phyloP scores from a whole-genome alignment of 2,329 filamentous ascomycete species.

The Juglanconis sp. region DNA sequence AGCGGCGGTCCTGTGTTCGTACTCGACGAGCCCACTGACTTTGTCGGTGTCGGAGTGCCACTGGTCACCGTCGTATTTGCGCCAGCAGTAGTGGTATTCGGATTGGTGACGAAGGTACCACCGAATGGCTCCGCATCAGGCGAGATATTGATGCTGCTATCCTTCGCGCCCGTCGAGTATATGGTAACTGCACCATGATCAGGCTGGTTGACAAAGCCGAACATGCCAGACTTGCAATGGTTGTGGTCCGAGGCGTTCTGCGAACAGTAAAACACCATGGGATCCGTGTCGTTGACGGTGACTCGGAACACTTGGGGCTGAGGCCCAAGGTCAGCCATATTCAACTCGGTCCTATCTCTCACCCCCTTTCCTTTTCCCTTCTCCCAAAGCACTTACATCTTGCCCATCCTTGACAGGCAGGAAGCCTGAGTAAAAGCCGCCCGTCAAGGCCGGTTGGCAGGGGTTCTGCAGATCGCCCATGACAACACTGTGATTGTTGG shows the following conservation, averaged over 20 bases:
- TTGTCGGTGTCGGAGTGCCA: background rate
- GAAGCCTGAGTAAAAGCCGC: constrained; percentile 47
- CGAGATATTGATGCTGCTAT: constrained; percentile 4
- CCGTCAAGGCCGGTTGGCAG: constrained; percentile 39
- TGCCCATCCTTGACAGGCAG: constrained; percentile 31
- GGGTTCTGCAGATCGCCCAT: constrained; percentile 45
- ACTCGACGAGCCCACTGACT: background rate
- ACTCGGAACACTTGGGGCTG: constrained; percentile 38
- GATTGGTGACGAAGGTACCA: background rate
- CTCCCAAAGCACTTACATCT: constrained; percentile 16
- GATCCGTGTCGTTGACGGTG: constrained; percentile 36
- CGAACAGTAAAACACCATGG: constrained; percentile 45
- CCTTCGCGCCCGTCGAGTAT: constrained; percentile 22
- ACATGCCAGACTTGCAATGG: constrained; percentile 44
- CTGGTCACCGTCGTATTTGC: background rate
- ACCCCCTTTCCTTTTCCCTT: background rate
- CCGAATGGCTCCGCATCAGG: background rate
- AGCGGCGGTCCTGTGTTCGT: background rate
- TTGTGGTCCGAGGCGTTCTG: constrained; percentile 28
- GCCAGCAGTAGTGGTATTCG: background rate
- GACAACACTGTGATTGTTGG: constrained; percentile 48
- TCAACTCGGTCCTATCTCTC: no score
- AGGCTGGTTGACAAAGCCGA: constrained; percentile 40
- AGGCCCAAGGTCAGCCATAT: background rate
- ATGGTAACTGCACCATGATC: constrained; percentile 6